Percentiles rank a stretch among this genome's conserved stretches.
phyloP scores from a whole-genome alignment of 1,284 basidiomycete species.

The Dichomitus squalens region DNA sequence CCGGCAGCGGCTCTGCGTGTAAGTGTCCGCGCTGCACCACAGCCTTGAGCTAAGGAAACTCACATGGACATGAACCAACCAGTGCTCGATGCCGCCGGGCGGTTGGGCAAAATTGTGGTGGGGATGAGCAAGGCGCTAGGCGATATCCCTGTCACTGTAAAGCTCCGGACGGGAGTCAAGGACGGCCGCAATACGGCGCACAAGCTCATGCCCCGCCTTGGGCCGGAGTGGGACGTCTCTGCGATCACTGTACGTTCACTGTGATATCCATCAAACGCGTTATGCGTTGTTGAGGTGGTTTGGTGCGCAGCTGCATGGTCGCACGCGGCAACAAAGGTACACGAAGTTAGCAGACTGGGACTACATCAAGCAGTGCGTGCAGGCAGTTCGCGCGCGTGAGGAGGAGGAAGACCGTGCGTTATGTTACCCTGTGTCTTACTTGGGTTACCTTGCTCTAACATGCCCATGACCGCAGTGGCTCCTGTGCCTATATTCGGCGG shows the following conservation, averaged over 20 bases:
- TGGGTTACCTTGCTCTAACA: not conserved
- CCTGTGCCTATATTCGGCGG: conserved; percentile 94
- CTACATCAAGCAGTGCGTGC: conserved; percentile 88
- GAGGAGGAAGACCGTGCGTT: conserved; percentile 73
- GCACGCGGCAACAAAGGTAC: conserved; percentile 90
- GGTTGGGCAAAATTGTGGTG: conserved; percentile 84
- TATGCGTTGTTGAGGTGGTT: not conserved
- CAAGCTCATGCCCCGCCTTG: conserved; percentile 88
- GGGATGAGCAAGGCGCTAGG: conserved; percentile 94
- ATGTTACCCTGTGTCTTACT: not conserved
- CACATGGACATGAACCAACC: conserved; percentile 17
- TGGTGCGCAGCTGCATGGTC: conserved; percentile 79
- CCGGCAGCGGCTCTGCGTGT: conserved; percentile 89
- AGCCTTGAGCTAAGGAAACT: not conserved
- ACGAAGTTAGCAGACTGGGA: conserved; percentile 88
- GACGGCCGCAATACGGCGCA: conserved; percentile 87
- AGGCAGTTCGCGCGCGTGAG: conserved; percentile 79
- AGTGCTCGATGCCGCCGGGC: conserved; percentile 85
- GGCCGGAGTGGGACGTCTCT: conserved; percentile 75
- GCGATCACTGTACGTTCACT: conserved; percentile 71
- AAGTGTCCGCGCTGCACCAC: conserved; percentile 27
- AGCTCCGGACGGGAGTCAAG: conserved; percentile 91
- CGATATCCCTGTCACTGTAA: conserved; percentile 94
- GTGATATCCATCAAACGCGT: not conserved
- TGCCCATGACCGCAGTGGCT: conserved; percentile 51